Base-by-base conservation (phyloP, 2,329 filamentous ascomycete genomes). In the Phaeosphaeria sp. region DNA sequence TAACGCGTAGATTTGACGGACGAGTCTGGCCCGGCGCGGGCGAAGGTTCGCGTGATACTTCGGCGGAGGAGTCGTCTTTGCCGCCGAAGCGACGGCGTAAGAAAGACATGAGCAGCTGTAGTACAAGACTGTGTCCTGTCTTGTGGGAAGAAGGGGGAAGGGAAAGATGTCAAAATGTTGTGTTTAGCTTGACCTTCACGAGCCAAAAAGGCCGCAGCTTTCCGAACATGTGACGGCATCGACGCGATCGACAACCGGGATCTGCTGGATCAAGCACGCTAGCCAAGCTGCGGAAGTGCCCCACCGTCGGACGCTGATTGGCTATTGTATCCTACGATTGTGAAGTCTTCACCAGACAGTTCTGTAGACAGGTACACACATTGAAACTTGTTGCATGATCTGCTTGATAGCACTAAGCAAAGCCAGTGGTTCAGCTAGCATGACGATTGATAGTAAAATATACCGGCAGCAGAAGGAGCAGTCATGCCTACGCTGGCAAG, bases 1-100 rank as follows among this genome's bases (percentile, higher is more conserved):
- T 78, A n/a, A 86, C 74, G 54, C 80, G 81, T 57, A 84, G 78
- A 53, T 84, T 79, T 64, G 81, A 74, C 55, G 73, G 61, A 39
- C 67, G 66, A 39, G 77, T 75, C 7, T 66, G 56, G 24, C 66
- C 62, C 4, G 78, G 77, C 47, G 73, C 77, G 13, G 73, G 63
- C 9, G 67, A 66, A 33, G 62, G 63, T 52, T 80, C 78, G 64
- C 78, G 75, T 9, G 79, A 80, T 21, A 36, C 30, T 13, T 78
- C 75, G 33, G 64, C 55, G 30, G 70, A 65, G 44, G 73, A 68
- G 54, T 67, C 67, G 22, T 60, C 58, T 42, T 54, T 56, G 30
- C 70, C 73, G 68, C 68, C 68, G 54, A 77, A 68, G 68, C 74
- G 74, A 51, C 73, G 76, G 56, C 76, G 72, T 24, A 78, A 67